A percentile compares a stretch with the other conserved stretches of the same genome.
Conservation (phyloP, 164 flowering plant genomes). For the Berberis thunbergii region DNA sequence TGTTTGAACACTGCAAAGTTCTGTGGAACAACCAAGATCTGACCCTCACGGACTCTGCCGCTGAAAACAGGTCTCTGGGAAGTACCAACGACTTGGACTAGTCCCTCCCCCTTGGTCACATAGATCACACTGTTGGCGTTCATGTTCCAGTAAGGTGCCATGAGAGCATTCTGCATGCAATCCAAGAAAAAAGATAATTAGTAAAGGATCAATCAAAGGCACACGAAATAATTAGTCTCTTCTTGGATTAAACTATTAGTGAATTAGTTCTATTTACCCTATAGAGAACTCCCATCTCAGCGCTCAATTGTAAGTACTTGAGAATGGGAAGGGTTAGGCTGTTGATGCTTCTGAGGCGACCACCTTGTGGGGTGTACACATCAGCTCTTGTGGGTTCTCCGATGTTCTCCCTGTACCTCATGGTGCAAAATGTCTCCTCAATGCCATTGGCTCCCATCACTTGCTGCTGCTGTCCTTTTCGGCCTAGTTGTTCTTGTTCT, state of each 20-base stretch:
- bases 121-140: constrained; percentile 52
- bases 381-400: constrained; percentile 42
- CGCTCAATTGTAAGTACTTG: constrained; percentile 35
- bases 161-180: constrained; percentile 40
- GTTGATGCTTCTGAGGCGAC: constrained; percentile 44
- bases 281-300: constrained; percentile 45
- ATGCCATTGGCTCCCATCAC: constrained; percentile 32
- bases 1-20: constrained; percentile 17
- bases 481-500: background rate
- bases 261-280: constrained; percentile 19
- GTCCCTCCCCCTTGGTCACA: constrained; percentile 23
- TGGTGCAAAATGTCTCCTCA: constrained; percentile 54
- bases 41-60: no score
- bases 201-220: background rate
- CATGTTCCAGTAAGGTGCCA: constrained; percentile 45
- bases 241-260: background rate
- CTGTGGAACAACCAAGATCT: constrained; percentile 10
- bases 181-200: background rate
- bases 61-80: constrained; percentile 9
- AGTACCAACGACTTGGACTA: constrained; percentile 13
- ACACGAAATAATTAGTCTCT: background rate
- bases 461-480: no score
- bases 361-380: constrained; percentile 40
- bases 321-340: constrained; percentile 57
- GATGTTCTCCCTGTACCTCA: constrained; percentile 43